Conservation (phyloP, 2,329 filamentous ascomycete genomes). For the Pseudogymnoascus sp. region DNA sequence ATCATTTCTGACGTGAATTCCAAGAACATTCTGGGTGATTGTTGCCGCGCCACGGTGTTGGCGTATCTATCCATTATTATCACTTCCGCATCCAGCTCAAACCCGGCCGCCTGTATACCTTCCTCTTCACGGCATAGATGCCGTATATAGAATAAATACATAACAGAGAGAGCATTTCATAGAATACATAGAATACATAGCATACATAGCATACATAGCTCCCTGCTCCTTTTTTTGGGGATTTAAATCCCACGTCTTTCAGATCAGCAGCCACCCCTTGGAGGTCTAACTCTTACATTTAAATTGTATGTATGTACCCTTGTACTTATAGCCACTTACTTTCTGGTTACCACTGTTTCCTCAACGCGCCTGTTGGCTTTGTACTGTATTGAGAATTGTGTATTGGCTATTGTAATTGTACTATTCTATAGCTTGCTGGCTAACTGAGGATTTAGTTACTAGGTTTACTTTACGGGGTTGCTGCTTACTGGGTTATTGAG, state of each 20-base stretch:
- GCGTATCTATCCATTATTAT: constrained; percentile 8
- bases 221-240: background rate
- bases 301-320: constrained; percentile 10
- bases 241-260: background rate
- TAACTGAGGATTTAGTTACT: background rate
- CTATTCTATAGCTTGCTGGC: background rate
- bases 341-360: background rate
- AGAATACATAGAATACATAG: background rate
- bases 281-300: constrained; percentile 7
- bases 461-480: background rate
- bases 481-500: background rate
- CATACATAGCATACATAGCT: background rate
- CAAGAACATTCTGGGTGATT: constrained; percentile 1
- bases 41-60: constrained; percentile 1
- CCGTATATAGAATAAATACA: background rate
- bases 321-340: constrained; percentile 8
- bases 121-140: background rate
- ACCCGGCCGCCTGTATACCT: background rate
- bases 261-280: constrained; percentile 1
- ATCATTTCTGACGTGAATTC: background rate
- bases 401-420: background rate
- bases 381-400: background rate
- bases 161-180: background rate
- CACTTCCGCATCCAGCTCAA: constrained; percentile 3
- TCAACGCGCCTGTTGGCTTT: background rate